Evolutionary conservation across 495 filamentous ascomycete genomes (phyloP), one percentile per base, ranked within the genome.

Genomic region (Penicillium daleae): DNA sequence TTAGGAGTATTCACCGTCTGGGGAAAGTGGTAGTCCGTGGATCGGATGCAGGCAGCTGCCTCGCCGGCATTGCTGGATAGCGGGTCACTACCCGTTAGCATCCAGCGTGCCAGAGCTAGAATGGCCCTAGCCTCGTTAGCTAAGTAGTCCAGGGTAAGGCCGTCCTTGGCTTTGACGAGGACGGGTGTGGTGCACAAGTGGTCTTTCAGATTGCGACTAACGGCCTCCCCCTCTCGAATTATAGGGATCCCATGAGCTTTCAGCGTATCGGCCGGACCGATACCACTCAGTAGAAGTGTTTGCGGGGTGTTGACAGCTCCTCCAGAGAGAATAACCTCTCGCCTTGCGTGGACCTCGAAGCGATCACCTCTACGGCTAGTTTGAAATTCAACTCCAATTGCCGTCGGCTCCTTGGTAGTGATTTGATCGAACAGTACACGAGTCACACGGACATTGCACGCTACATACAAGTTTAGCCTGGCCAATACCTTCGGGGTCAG

Each of bases 281-380:
- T 53, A 19, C 50, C 50, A 10, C 50, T 53, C 29, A 53, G 50
- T 29, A 53, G 12, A 3, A 53, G 29, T 2, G 29, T 31, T 29
- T 53, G 50, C 3, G 50, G 50, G 5, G 50, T 53, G 13, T 53
- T 53, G 7, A 32, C n/a, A 12, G 50, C n/a, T 31, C 50, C 50
- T 5, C 27, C 50, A 2, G 27, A 19, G 17, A 53, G 50, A n/a
- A 53, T 53, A 22, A 53, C 29, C 15, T 53, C 57, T 29, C 27
- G 13, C 27, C 57, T 27, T 17, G 68, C 76, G 31, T 70, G 67
- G n/a, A 70, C 67, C 32, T 70, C 31, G 32, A 70, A 70, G n/a
- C 27, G 32, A 32, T 65, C 59, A 15, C 65, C 65, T n/a, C 57
- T 65, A 15, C 59, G 62, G 13, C 29, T 48, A 12, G 48, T 61